Base-by-base conservation (phyloP, 139 green algal species). In the Micractinium conductrix region DNA sequence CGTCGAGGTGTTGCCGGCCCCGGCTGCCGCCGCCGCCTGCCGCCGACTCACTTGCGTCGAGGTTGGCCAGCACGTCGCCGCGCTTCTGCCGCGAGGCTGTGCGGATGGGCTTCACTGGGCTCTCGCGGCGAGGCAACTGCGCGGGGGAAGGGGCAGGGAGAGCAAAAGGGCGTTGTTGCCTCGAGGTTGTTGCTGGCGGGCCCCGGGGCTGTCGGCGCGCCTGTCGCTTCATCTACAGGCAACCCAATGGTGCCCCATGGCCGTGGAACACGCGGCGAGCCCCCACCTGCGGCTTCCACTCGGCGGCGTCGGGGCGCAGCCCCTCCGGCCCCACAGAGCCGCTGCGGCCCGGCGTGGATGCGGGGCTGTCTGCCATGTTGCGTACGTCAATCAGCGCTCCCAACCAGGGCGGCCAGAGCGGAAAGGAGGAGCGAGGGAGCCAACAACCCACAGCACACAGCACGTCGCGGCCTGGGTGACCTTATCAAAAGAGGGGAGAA, bases 1-100 rank as follows among this genome's bases (percentile, higher is more conserved):
- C n/a, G n/a, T n/a, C n/a, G n/a, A n/a, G n/a, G 38, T 10, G 71
- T 26, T 40, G 71, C 42, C 30, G 43, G 26, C 71, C 4, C 21
- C 60, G 24, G 30, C 44, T n/a, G 7, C 0, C 10, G 45, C 30
- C 30, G 75, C 45, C 53, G 53, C 35, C 53, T 12, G 75, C 74
- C 8, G 53, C 55, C 21, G 87, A 45, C 58, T 76, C 53, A 88
- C 84, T 88, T 37, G 69, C 67, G 45, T 84, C 84, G 55, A 73
- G 50, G 26, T 40, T 78, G 74, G 63, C 65, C 28, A 82, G 69
- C 44, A 74, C 40, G n/a, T 74, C 60, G 19, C 78, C 60, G 37
- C 75, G 78, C 44, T n/a, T n/a, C n/a, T 60, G 73, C 40, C 37
- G 55, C 37, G 42, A 26, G 26, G 40, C 24, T 1, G 78, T 83